phyloP scores from a whole-genome alignment of 805 yeast species.

The Candida hispaniensis region DNA sequence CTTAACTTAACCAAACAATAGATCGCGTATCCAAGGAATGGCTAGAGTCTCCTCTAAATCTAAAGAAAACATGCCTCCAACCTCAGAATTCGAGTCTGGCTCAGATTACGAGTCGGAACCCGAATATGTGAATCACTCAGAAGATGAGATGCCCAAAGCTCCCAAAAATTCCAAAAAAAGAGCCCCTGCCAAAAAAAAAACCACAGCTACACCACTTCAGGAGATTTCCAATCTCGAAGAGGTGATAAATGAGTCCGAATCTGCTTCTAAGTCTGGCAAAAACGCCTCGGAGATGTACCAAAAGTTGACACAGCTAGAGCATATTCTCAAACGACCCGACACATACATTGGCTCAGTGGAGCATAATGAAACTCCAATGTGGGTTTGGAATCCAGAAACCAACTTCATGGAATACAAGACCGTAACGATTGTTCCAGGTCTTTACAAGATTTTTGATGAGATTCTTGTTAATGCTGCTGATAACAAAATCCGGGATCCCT shows the following conservation, averaged over 20 bases:
- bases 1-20: no score
- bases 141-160: no score
- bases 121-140: no score
- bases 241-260: not conserved
- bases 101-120: no score
- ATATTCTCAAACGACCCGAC: constrained; percentile 93
- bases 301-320: constrained; percentile 89
- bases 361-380: constrained; percentile 62
- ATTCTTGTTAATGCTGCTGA: constrained; percentile 97
- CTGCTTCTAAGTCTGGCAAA: constrained; percentile 23
- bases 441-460: constrained; percentile 94
- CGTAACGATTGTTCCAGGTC: constrained; percentile 86
- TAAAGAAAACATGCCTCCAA: no score
- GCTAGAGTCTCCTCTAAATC: no score
- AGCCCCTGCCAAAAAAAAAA: constrained; percentile 3
- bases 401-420: constrained; percentile 42
- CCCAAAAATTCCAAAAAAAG: constrained; percentile 2
- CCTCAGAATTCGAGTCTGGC: no score
- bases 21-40: no score
- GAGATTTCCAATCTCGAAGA: constrained; percentile 2
- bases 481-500: constrained; percentile 88
- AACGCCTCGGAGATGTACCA: constrained; percentile 70
- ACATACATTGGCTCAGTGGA: constrained; percentile 96
- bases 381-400: constrained; percentile 67
- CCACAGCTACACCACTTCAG: constrained; percentile 8